Evolutionary conservation across 2,329 filamentous ascomycete genomes (phyloP), one percentile per base, ranked within the genome.

Genomic region (Neospermospora avenae): DNA sequence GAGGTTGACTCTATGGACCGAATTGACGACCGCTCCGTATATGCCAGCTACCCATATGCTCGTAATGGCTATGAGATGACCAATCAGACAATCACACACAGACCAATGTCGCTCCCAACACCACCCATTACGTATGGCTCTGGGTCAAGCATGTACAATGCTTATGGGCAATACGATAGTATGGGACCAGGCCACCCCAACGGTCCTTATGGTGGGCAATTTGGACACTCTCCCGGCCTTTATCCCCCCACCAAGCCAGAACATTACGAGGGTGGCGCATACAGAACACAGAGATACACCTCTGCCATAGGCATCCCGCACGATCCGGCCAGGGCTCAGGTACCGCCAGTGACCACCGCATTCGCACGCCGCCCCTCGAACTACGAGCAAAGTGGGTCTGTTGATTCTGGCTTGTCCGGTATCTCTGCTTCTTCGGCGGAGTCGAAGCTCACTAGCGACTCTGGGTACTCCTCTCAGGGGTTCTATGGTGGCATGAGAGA

Each of bases 1-100:
- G 85, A 89, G 51, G 70, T 81, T 2, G 83, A 85, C 20, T 64
- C 64, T 3, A 62, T 73, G 65, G 69, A 70, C 45, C 63, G 68
- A 24, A 62, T 68, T 35, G 65, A 71, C 35, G 70, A 70, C 45
- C 66, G 67, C 37, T 61, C 65, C n/a, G 59, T 65, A 4, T 71
- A 70, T 51, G 62, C 61, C 18, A 52, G 60, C 24, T 71, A 68
- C 55, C 55, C 67, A 14, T 67, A 68, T 55, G 46, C 58, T n/a
- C 65, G 65, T 22, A 68, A 58, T 53, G 65, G 66, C 4, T 71
- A 70, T 46, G 69, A 71, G 20, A 68, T 71, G 67, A 70, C 70
- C 2, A 71, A 70, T 56, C 69, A 72, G 46, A 66, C 57, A 28
- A 69, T 72, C 24, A 39, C 67, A 8, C 66, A 68, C 52, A 66